phyloP scores from a whole-genome alignment of 1,139 yeast genomes.

The Taphrina betulina region DNA sequence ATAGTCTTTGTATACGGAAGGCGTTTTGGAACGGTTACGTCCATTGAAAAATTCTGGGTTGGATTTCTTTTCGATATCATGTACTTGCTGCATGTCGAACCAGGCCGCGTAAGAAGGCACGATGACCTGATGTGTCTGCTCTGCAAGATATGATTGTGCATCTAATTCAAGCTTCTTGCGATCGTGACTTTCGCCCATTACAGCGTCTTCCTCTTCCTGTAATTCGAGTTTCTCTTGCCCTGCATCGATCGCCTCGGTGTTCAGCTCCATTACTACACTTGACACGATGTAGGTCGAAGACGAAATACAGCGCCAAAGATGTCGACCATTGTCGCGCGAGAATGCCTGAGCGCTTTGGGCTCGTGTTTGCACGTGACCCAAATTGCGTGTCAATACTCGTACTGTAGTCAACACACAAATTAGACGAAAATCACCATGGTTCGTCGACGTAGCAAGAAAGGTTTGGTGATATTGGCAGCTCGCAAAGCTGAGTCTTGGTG shows the following conservation, averaged over 20 bases:
- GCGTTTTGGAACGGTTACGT: constrained; percentile 77
- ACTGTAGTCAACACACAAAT: too few species aligned
- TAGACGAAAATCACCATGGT: too few species aligned
- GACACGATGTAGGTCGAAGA: too few species aligned
- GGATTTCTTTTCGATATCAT: constrained; percentile 65
- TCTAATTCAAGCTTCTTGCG: constrained; percentile 13
- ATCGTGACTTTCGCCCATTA: constrained; percentile 5
- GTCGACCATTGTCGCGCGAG: too few species aligned
- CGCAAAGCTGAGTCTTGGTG: too few species aligned
- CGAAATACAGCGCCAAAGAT: too few species aligned
- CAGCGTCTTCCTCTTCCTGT: constrained; percentile 12
- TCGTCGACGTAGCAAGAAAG: too few species aligned
- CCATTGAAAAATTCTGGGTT: constrained; percentile 86
- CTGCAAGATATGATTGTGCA: constrained; percentile 40
- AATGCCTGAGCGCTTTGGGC: too few species aligned
- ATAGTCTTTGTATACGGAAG: constrained; percentile 79
- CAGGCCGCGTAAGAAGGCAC: constrained; percentile 91
- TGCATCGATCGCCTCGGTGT: constrained; percentile 7
- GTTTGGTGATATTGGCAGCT: too few species aligned
- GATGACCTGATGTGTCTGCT: constrained; percentile 84
- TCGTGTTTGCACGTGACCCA: too few species aligned
- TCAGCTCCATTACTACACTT: constrained; percentile 9
- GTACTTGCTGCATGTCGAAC: constrained; percentile 75
- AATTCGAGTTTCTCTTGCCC: constrained; percentile 16
- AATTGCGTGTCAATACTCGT: too few species aligned